A percentile compares a stretch with the other conserved stretches of the same genome.
These are phyloP conservation scores for Fusarium globosum DNA, from an alignment of 2,329 filamentous ascomycete species.

Conservation along the genomic window DNA sequence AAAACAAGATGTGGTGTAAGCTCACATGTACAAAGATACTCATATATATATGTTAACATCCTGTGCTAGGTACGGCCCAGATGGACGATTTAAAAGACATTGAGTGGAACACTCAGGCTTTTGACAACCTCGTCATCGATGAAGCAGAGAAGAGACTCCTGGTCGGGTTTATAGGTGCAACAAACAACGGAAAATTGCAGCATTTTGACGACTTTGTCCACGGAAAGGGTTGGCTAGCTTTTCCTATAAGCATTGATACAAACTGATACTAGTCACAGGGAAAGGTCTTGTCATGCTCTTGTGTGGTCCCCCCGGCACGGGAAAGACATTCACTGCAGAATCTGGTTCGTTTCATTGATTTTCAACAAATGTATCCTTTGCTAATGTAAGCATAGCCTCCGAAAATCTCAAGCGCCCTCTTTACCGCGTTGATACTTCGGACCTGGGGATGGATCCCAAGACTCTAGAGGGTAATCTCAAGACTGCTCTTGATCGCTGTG, in stretches of 20 bases:
- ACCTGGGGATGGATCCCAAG: background rate
- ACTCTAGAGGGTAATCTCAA: constrained; percentile 3
- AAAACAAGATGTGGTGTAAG: too few relatives aligned
- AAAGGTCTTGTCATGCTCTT: constrained; percentile 50
- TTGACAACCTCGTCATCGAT: constrained; percentile 7
- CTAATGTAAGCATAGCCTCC: constrained; percentile 20
- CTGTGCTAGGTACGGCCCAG: too few relatives aligned
- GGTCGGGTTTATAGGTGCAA: background rate
- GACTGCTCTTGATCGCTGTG: constrained; percentile 42
- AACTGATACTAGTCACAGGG: background rate
- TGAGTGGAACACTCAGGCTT: background rate
- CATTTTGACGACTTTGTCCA: background rate
- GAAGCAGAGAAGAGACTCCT: constrained; percentile 6
- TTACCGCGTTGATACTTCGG: constrained; percentile 15
- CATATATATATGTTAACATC: too few relatives aligned
- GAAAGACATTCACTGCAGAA: constrained; percentile 56
- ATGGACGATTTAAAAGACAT: background rate
- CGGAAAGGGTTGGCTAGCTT: background rate
- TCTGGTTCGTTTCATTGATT: background rate
- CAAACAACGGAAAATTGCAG: background rate
- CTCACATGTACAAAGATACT: too few relatives aligned
- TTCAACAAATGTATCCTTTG: background rate
- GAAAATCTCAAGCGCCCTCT: constrained; percentile 21
- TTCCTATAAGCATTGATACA: too few relatives aligned
- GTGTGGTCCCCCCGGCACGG: constrained; percentile 49